phyloP scores from a whole-genome alignment of 163 green algal genomes.

The Chlorella variabilis region DNA sequence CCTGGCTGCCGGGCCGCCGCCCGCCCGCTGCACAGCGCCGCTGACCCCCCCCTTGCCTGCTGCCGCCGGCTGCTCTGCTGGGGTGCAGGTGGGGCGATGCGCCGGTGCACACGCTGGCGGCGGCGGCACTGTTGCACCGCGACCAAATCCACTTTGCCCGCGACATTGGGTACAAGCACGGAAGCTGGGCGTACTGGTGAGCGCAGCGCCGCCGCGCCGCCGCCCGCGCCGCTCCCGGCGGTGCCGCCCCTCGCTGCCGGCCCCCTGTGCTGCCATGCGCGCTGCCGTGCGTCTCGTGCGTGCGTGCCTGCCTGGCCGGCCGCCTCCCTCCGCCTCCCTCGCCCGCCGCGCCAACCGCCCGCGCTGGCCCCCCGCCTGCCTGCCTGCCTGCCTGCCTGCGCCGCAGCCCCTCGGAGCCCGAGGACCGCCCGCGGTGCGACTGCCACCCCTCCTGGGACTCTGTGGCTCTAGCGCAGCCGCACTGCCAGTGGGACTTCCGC shows the following conservation, averaged over 20 bases:
- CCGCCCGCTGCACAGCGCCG: no score
- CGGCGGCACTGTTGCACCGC: conserved; percentile 41
- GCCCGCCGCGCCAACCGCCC: not conserved
- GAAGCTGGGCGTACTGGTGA: conserved; percentile 38
- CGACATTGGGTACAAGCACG: conserved; percentile 57
- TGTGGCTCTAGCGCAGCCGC: not conserved
- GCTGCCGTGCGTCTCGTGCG: no score
- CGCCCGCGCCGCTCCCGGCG: not conserved
- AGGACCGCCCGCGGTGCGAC: not conserved
- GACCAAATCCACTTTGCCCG: conserved; percentile 41
- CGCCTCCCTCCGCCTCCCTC: not conserved
- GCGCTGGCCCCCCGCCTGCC: no score
- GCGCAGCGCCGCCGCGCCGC: no score
- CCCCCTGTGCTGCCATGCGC: no score
- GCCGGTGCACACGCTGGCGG: conserved; percentile 57
- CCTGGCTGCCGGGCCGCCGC: no score
- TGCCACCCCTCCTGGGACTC: conserved; percentile 17
- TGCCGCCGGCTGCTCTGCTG: no score
- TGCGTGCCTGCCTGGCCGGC: no score
- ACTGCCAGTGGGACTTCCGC: conserved; percentile 13
- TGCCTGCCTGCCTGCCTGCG: no score
- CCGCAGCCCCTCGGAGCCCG: conserved; percentile 13
- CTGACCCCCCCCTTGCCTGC: no score
- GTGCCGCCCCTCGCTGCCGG: no score
- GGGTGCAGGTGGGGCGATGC: conserved; percentile 50